These are phyloP conservation scores for Boletus subcaerulescens DNA, from an alignment of 768 basidiomycete genomes.

Conservation along the genomic window DNA sequence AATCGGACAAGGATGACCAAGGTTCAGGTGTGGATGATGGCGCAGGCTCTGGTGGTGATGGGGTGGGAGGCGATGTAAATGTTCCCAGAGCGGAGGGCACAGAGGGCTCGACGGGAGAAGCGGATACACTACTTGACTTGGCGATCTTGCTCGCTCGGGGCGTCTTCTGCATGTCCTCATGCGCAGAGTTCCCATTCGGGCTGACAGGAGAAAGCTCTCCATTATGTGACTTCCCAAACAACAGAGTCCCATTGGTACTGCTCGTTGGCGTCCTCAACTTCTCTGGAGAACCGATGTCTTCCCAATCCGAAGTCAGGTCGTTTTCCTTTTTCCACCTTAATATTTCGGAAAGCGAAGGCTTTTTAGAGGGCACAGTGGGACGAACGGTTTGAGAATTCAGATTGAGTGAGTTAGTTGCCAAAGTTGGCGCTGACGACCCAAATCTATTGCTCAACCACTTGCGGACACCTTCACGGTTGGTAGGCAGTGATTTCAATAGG, in stretches of 20 bases:
- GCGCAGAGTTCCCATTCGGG: constrained; percentile 24
- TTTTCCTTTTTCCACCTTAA: constrained; percentile 54
- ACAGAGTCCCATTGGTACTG: constrained; percentile 36
- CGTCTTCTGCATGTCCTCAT: constrained; percentile 34
- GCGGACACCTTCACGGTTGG: constrained; percentile 73
- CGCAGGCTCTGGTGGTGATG: constrained; percentile 53
- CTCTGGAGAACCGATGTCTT: constrained; percentile 49
- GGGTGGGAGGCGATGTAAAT: constrained; percentile 38
- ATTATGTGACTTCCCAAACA: constrained; percentile 24
- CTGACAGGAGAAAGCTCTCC: constrained; percentile 31
- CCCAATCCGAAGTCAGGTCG: constrained; percentile 61
- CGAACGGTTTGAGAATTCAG: constrained; percentile 33
- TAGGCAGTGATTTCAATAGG: constrained; percentile 53
- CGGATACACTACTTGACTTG: constrained; percentile 23
- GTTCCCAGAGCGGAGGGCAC: constrained; percentile 22
- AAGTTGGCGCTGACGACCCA: constrained; percentile 41
- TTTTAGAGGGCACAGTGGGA: constrained; percentile 48
- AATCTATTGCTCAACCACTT: constrained; percentile 73
- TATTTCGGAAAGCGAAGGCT: constrained; percentile 67
- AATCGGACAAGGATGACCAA: constrained; percentile 71
- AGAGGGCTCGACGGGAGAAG: constrained; percentile 20
- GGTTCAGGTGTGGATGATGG: constrained; percentile 74
- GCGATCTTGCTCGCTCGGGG: constrained; percentile 35
- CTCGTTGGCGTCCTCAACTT: constrained; percentile 50
- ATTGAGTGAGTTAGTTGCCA: constrained; percentile 35